phyloP scores from a whole-genome alignment of 495 filamentous ascomycete species.

The Tuber borchii region DNA sequence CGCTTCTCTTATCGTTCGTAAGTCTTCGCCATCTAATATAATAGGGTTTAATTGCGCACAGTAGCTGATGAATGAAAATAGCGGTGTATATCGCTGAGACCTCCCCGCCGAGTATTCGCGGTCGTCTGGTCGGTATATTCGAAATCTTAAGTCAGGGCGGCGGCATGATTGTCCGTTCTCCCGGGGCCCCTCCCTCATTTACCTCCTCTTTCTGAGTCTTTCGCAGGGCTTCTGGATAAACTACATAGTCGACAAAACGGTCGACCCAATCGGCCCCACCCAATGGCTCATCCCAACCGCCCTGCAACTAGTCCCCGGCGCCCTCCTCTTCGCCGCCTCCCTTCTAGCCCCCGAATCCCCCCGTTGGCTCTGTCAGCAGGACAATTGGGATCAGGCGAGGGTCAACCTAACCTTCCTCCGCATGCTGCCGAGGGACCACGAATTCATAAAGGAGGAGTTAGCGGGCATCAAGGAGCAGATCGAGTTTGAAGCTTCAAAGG shows the following conservation, averaged over 20 bases:
- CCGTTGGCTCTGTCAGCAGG: slow-evolving; percentile 55
- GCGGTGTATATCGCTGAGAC: slow-evolving; percentile 47
- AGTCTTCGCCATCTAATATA: slow-evolving; percentile 10
- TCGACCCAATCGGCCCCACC: slow-evolving; percentile 43
- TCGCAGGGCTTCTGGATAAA: slow-evolving; percentile 47
- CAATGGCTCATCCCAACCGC: slow-evolving; percentile 57
- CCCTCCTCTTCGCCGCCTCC: slow-evolving; percentile 49
- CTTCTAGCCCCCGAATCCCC: slow-evolving; percentile 54
- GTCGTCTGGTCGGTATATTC: slow-evolving; percentile 43
- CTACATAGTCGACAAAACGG: slow-evolving; percentile 49
- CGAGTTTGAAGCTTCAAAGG: slow-evolving; percentile 21
- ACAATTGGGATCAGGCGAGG: slow-evolving; percentile 50
- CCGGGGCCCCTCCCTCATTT: slow-evolving; percentile 4
- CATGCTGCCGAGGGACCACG: slow-evolving; percentile 39
- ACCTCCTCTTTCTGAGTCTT: not conserved
- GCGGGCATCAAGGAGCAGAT: slow-evolving; percentile 40
- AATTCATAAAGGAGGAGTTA: slow-evolving; percentile 42
- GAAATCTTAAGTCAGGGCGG: slow-evolving; percentile 40
- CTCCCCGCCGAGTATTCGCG: slow-evolving; percentile 45
- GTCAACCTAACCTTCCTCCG: slow-evolving; percentile 46
- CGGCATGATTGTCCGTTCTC: slow-evolving; percentile 29
- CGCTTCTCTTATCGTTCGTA: slow-evolving; percentile 43
- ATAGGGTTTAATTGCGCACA: not conserved
- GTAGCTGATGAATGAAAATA: slow-evolving; percentile 3
- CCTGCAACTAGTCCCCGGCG: slow-evolving; percentile 53